phyloP scores from a whole-genome alignment of 2,329 filamentous ascomycete species.

The Cryoendolithus antarcticus region DNA sequence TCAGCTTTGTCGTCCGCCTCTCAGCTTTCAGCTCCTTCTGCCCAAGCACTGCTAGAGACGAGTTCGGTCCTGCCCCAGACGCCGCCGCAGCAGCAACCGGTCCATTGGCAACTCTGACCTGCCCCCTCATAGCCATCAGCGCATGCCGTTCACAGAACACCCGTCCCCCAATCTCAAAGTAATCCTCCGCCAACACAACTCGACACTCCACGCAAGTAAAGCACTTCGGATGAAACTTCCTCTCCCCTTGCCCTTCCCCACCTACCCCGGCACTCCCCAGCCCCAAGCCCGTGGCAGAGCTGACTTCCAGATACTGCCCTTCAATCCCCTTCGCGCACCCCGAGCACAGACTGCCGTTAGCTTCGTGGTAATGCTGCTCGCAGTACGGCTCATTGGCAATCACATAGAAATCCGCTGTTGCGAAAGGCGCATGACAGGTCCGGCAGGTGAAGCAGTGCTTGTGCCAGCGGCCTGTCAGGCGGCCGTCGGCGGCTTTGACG shows the following conservation, averaged over 20 bases:
- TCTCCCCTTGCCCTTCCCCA: conserved; percentile 21
- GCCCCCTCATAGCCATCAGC: conserved; percentile 31
- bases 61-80: neutral
- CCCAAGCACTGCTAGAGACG: conserved; percentile 7
- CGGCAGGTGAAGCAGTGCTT: conserved; percentile 89
- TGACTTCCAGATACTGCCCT: conserved; percentile 79
- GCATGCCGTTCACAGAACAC: conserved; percentile 85
- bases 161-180: conserved; percentile 73
- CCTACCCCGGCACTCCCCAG: neutral
- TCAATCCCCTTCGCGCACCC: conserved; percentile 78
- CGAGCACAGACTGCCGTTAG: conserved; percentile 76
- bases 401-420: conserved; percentile 86
- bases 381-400: conserved; percentile 80
- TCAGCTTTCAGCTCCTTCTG: conserved; percentile 17
- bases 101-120: conserved; percentile 9
- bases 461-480: conserved; percentile 86
- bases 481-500: conserved; percentile 83
- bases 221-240: conserved; percentile 79
- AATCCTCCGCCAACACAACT: conserved; percentile 63
- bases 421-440: conserved; percentile 68
- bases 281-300: neutral
- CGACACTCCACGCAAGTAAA: conserved; percentile 75
- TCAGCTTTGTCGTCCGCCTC: conserved; percentile 23
- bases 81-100: neutral
- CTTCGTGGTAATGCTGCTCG: conserved; percentile 79